Conservation (phyloP, 1,139 yeast species). For the Saccharomyces hybrid region DNA sequence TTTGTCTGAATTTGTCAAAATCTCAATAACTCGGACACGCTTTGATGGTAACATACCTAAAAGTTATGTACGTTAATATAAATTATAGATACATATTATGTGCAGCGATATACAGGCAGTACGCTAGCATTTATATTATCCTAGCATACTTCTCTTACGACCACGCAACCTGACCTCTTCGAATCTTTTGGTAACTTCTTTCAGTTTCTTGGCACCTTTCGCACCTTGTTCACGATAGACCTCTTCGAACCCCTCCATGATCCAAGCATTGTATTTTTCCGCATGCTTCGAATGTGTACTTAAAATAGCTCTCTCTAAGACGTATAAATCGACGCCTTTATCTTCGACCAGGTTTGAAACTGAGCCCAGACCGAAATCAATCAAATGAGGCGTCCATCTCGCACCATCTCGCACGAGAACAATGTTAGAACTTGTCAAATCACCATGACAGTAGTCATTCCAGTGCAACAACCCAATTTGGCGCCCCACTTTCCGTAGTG, state of each 20-base stretch:
- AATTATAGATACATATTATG: neutral
- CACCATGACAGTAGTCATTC: conserved; percentile 86
- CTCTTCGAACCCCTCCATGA: conserved; percentile 63
- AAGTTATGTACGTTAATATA: neutral
- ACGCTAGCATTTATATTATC: conserved; percentile 32
- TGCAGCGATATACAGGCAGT: neutral
- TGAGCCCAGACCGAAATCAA: conserved; percentile 86
- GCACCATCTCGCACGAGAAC: conserved; percentile 38
- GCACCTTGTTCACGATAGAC: conserved; percentile 34
- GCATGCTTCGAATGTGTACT: conserved; percentile 84
- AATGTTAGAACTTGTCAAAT: conserved; percentile 84
- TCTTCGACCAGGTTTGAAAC: conserved; percentile 75
- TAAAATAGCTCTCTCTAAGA: conserved; percentile 80
- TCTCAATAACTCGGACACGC: neutral
- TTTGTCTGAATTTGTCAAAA: neutral
- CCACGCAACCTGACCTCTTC: conserved; percentile 88
- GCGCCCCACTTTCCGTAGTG: conserved; percentile 51
- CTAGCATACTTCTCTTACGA: conserved; percentile 89
- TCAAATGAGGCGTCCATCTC: conserved; percentile 48
- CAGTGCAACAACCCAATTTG: conserved; percentile 67
- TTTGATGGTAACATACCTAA: neutral
- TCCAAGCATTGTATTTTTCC: conserved; percentile 55
- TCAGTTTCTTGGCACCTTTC: conserved; percentile 37
- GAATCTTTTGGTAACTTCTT: conserved; percentile 55
- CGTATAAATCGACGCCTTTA: conserved; percentile 93